A percentile compares a stretch with the other conserved stretches of the same genome.
These are phyloP conservation scores for Kalmusia sp. DNA, from an alignment of 2,329 filamentous ascomycete species.

Conservation along the genomic window DNA sequence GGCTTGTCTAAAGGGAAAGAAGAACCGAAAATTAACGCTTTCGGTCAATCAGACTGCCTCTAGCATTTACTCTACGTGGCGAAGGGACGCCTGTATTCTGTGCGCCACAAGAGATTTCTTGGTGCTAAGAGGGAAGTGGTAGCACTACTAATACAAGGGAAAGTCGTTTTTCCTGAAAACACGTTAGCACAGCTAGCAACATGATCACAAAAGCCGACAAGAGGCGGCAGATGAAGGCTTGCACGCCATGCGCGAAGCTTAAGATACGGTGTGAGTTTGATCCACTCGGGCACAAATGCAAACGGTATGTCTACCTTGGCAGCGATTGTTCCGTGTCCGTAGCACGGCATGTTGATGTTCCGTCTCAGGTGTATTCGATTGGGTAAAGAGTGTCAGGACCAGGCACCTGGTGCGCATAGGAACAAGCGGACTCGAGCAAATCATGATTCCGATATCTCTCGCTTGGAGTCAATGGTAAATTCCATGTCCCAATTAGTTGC, in stretches of 20 bases:
- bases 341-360: neutral
- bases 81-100: too few species aligned
- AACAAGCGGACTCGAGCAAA: neutral
- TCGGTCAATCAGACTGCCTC: too few species aligned
- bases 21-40: too few species aligned
- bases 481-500: conserved; percentile 10
- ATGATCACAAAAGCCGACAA: neutral
- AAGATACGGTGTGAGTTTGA: conserved; percentile 10
- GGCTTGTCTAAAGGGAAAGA: too few species aligned
- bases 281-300: conserved; percentile 1
- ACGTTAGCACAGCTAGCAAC: too few species aligned
- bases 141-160: too few species aligned
- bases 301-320: conserved; percentile 2
- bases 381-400: conserved; percentile 7
- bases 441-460: neutral
- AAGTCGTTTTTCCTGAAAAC: too few species aligned
- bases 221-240: conserved; percentile 9
- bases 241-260: conserved; percentile 11
- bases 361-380: conserved; percentile 9
- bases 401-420: conserved; percentile 10
- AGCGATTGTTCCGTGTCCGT: neutral
- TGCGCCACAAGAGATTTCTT: too few species aligned
- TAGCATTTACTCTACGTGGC: too few species aligned
- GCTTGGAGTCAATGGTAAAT: conserved; percentile 13
- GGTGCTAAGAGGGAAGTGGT: too few species aligned